Base-by-base conservation (phyloP, 1,139 yeast species). In the Taphrina wiesneri region DNA sequence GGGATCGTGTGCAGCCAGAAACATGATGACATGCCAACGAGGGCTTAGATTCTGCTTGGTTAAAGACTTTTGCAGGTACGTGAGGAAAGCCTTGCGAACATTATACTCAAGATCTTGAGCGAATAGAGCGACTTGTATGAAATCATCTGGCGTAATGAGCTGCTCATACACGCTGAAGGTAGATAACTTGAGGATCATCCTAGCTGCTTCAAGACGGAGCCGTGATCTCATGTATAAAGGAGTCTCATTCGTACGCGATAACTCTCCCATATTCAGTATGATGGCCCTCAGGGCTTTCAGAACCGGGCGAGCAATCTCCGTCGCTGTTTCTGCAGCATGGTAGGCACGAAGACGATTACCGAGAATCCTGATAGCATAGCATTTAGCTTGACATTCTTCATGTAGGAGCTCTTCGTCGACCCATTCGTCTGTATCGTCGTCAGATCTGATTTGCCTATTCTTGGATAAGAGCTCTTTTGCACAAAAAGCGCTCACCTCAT, bases 191-290 rank as follows among this genome's bases (percentile, higher is more conserved):
- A 91, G 75, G 7, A 91, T 73, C 71, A 81, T 81, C 52, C 83
- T 73, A 0, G 96, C 96, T 0, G 96, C 93, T 30, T 79, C 80
- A 9, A 88, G 77, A 70, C 96, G 81, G 51, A 91, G 76, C 69
- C 85, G 83, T 69, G 85, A 81, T 71, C 86, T 87, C 72, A 79
- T 85, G 32, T 77, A 75, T 43, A 76, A 56, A 6, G 96, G 96
- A 0, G 96, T 88, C n/a, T 87, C 80, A 15, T 78, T 75, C 54
- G 79, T 79, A 28, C 80, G 80, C 30, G 82, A 79, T 30, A 91
- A 82, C 73, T 91, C 97, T n/a, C 97, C 97, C 57, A 88, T 88
- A 74, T 87, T 87, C 1, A 86, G 84, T 57, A 91, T 83, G 39
- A 88, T 78, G 1, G 92, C 84, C 49, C 83, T 79, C 52, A 90